Evolutionary conservation across 352 stramenopile genomes (phyloP).

Genomic region (Peronosclerospora sorghi): DNA sequence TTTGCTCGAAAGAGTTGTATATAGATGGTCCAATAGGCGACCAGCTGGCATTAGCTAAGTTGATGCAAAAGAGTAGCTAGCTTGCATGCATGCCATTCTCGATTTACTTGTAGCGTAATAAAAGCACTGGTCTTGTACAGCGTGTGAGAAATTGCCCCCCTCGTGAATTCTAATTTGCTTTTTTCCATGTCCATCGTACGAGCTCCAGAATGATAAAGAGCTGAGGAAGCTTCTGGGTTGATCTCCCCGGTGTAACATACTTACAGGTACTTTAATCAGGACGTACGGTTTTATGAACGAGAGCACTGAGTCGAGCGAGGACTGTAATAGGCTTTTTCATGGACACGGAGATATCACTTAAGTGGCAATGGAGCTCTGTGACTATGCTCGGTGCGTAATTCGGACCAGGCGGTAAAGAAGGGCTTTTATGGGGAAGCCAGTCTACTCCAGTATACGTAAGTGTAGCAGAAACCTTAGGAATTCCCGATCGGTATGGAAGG

Average conservation of each 20-base stretch:
- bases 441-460: conserved; percentile 44
- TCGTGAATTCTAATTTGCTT: no score
- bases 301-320: conserved; percentile 83
- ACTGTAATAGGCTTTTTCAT: conserved; percentile 76
- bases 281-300: conserved; percentile 95
- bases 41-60: no score
- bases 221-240: conserved; percentile 58
- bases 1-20: no score
- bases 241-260: conserved; percentile 87
- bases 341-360: conserved; percentile 83
- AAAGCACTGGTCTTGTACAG: no score
- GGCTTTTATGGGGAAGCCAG: conserved; percentile 91
- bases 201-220: no score
- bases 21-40: no score
- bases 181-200: no score
- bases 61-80: no score
- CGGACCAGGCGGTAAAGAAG: conserved; percentile 86
- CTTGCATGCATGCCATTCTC: no score
- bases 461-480: conserved; percentile 77
- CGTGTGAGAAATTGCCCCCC: no score
- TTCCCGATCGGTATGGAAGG: conserved; percentile 83
- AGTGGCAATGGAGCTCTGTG: conserved; percentile 85
- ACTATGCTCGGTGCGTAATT: conserved; percentile 74
- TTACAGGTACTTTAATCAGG: conserved; percentile 90
- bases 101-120: no score